A percentile compares a stretch with the other conserved stretches of the same genome.
These are phyloP conservation scores for Candida germanica DNA, from an alignment of 805 yeast species.

Conservation along the genomic window DNA sequence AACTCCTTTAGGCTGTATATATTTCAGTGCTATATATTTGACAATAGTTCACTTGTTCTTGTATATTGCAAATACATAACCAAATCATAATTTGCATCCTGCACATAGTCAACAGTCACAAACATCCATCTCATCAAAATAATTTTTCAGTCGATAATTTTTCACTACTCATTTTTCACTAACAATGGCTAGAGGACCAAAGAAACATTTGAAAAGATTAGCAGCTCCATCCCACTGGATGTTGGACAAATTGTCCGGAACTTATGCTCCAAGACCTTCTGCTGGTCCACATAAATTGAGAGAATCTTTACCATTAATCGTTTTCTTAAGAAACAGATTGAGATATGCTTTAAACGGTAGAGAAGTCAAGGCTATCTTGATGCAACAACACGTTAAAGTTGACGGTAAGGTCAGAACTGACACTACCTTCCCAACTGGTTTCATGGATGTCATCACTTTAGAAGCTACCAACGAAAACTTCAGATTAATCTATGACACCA, in stretches of 20 bases:
- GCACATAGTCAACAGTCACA: too few relatives aligned
- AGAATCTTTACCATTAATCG: constrained; percentile 95
- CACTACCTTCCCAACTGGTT: constrained; percentile 98
- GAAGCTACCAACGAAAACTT: constrained; percentile 99
- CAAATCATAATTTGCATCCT: too few relatives aligned
- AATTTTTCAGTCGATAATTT: constrained; percentile 3
- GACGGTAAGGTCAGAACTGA: constrained; percentile 99
- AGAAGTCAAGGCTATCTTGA: constrained; percentile 96
- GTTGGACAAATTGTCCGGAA: constrained; percentile 99
- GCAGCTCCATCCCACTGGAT: constrained; percentile 99
- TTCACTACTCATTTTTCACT: constrained; percentile 3
- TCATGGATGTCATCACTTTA: constrained; percentile 97
- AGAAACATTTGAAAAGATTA: constrained; percentile 98
- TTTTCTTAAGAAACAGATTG: constrained; percentile 96
- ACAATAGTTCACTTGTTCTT: too few relatives aligned
- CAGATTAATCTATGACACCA: constrained; percentile 97
- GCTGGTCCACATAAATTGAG: constrained; percentile 99
- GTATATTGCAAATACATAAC: too few relatives aligned
- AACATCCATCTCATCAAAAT: too few relatives aligned
- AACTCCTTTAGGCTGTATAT: too few relatives aligned
- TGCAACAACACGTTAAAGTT: constrained; percentile 98
- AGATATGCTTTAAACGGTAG: constrained; percentile 99
- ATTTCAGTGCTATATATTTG: too few relatives aligned
- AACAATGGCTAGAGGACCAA: constrained; percentile 59
- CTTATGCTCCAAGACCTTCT: constrained; percentile 99